Conservation (phyloP, 345 rosid species). For the Reutealis trisperma region DNA sequence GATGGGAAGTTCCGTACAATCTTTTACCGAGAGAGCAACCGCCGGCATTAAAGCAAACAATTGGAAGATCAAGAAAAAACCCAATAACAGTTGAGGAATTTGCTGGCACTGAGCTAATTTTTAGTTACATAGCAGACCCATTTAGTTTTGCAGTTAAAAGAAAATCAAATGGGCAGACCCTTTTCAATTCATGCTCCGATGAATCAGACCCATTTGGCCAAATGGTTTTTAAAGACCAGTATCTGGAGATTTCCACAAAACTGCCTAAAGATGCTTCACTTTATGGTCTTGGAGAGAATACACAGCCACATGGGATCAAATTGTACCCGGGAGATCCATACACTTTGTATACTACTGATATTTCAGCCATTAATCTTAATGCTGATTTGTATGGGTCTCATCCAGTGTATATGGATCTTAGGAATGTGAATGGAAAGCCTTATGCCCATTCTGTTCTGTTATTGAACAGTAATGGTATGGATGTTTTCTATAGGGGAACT, state of each 20-base stretch:
- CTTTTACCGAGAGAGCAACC: conserved; percentile 78
- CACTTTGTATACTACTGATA: conserved; percentile 83
- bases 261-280: conserved; percentile 82
- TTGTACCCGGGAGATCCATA: conserved; percentile 89
- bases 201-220: conserved; percentile 51
- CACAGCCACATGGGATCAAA: conserved; percentile 93
- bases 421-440: conserved; percentile 66
- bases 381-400: conserved; percentile 91
- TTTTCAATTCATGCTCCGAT: conserved; percentile 70
- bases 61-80: conserved; percentile 53
- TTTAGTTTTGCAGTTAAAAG: conserved; percentile 88
- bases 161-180: conserved; percentile 69
- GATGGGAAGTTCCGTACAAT: conserved; percentile 97
- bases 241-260: conserved; percentile 87
- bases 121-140: conserved; percentile 72
- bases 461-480: conserved; percentile 97
- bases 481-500: conserved; percentile 76
- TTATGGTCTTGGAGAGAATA: conserved; percentile 90
- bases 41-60: conserved; percentile 47
- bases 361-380: conserved; percentile 81
- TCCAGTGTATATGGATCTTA: conserved; percentile 94
- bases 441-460: conserved; percentile 77
- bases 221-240: conserved; percentile 92
- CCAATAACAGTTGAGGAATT: conserved; percentile 51
- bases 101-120: conserved; percentile 61